These are phyloP conservation scores for Rhodotorula kratochvilovae DNA, from an alignment of 768 basidiomycete species.

Conservation along the genomic window DNA sequence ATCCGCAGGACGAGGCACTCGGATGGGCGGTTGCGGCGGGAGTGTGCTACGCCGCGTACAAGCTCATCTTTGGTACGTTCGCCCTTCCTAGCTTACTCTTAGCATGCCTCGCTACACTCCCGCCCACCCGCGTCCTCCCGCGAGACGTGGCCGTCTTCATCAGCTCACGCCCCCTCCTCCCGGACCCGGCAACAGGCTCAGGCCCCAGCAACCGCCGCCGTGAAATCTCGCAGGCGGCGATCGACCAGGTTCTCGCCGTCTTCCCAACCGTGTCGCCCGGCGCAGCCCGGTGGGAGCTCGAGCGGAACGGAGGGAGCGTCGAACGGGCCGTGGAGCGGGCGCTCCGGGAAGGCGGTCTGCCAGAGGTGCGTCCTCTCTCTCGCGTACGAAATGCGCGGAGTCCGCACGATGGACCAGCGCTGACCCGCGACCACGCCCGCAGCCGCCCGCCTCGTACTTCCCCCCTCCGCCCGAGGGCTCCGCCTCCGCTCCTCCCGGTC, in stretches of 20 bases:
- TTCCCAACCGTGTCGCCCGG: conserved; percentile 14
- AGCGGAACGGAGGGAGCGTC: conserved; percentile 30
- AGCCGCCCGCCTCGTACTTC: conserved; percentile 36
- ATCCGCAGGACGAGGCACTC: conserved; percentile 21
- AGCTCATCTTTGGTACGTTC: conserved; percentile 22
- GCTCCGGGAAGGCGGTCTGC: conserved; percentile 28
- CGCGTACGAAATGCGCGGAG: neutral
- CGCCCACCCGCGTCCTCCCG: no score
- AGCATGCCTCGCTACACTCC: no score
- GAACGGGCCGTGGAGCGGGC: conserved; percentile 35
- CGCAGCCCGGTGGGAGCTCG: conserved; percentile 21
- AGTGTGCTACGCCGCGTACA: conserved; percentile 20
- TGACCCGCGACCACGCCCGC: neutral
- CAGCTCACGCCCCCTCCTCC: neutral
- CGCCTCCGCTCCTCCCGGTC: neutral
- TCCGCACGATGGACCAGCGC: neutral
- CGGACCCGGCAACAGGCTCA: neutral
- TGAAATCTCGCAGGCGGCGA: conserved; percentile 6
- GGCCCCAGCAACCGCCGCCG: neutral
- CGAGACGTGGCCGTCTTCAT: neutral
- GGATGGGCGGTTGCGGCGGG: conserved; percentile 25
- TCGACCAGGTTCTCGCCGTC: conserved; percentile 14
- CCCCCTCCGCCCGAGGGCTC: conserved; percentile 5
- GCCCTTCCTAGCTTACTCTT: no score
- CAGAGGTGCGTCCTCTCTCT: conserved; percentile 17